Base-by-base conservation (phyloP, 106 monocot genomes). In the Narthecium ossifragum region DNA sequence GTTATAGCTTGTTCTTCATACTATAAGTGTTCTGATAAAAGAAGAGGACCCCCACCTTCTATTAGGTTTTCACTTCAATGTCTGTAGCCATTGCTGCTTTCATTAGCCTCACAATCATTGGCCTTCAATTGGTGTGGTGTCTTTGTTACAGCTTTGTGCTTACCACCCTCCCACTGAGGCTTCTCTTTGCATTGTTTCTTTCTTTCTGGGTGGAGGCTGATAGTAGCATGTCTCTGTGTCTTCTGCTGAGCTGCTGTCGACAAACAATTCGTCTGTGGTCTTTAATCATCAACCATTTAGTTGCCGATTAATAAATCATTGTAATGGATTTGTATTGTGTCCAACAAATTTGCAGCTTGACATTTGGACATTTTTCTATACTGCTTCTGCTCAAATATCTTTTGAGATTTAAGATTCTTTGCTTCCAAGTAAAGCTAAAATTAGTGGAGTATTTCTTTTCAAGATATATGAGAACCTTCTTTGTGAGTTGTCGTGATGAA, bases 101-200 rank as follows among this genome's bases (percentile, higher is more conserved):
- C 53, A 29, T 54, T 54, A 4, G 25, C 13, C 27, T 29, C 28
- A 29, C 31, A 54, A 54, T 54, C 4, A 29, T 54, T 31, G 53
- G 24, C 10, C 31, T 15, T 55, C 15, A 30, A 30, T 55, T 55
- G 54, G 54, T 55, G 25, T 29, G 29, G 31, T 31, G 28, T 55
- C 54, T 23, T 55, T 6, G 28, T 55, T 32, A 14, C 25, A 29
- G 18, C 28, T 55, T 31, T 55, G 54, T 55, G 31, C 54, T 32
- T 29, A 30, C 12, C 18, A 13, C 20, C 20, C 18, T 6, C 20
- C 20, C 49, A 49, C 23, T 49, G 49, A 49, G 23, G 49, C 49
- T 49, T 49, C 18, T 49, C 49, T 49, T 49, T 49, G 18, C 9
- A 23, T 49, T 49, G 49, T 49, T 49, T 24, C 49, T 20, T 49